Conservation (phyloP, 331 rosid species). For the Phaseolus coccineus region DNA sequence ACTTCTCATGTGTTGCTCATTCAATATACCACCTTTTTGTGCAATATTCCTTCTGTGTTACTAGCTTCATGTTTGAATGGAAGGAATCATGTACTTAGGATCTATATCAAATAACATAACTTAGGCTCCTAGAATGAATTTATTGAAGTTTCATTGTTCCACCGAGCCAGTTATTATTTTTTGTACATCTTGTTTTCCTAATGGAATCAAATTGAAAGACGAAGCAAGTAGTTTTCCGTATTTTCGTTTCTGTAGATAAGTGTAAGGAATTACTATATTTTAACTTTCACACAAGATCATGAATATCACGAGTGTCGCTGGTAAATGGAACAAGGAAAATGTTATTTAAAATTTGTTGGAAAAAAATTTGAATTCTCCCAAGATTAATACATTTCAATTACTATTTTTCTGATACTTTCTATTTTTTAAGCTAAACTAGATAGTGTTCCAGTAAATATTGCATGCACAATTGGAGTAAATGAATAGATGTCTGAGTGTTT, state of each 20-base stretch:
- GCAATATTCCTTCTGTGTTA: background rate
- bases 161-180: background rate
- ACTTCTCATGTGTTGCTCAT: background rate
- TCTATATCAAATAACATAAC: background rate
- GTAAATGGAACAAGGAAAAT: background rate
- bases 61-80: background rate
- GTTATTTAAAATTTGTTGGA: slow-evolving; percentile 1
- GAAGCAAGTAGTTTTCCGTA: background rate
- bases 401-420: background rate
- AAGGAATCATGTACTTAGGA: background rate
- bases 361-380: background rate
- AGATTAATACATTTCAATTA: slow-evolving; percentile 6
- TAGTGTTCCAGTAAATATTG: slow-evolving; percentile 15
- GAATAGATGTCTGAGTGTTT: background rate
- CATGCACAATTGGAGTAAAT: background rate
- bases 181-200: background rate
- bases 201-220: background rate
- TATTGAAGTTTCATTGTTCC: background rate
- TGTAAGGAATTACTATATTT: slow-evolving; percentile 3
- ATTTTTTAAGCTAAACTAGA: background rate
- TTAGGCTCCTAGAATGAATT: background rate
- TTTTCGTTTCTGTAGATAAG: background rate
- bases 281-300: background rate
- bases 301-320: background rate
- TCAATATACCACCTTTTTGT: background rate